A percentile compares a stretch with the other conserved stretches of the same genome.
These are phyloP conservation scores for Pythium volutum DNA, from an alignment of 352 stramenopile genomes.

Conservation along the genomic window DNA sequence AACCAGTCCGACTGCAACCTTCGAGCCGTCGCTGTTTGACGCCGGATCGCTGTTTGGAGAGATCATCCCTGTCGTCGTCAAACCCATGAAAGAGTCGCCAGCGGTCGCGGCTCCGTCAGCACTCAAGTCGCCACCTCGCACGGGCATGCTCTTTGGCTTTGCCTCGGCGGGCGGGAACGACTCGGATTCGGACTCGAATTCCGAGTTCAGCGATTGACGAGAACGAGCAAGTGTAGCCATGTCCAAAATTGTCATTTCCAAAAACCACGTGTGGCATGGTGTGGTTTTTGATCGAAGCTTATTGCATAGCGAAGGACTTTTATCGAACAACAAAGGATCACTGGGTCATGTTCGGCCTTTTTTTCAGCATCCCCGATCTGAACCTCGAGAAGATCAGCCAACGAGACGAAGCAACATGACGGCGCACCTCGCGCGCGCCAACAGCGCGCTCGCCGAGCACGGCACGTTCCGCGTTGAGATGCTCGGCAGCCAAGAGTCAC, in stretches of 20 bases:
- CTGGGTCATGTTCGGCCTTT: background rate
- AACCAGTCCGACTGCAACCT: background rate
- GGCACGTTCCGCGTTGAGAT: constrained; percentile 71
- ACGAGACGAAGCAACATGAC: constrained; percentile 16
- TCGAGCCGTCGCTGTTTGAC: constrained; percentile 18
- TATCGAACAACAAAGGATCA: background rate
- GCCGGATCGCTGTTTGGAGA: constrained; percentile 59
- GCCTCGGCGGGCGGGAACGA: constrained; percentile 35
- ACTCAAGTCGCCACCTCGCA: constrained; percentile 3
- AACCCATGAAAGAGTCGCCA: background rate
- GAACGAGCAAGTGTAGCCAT: constrained; percentile 25
- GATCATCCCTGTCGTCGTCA: constrained; percentile 6
- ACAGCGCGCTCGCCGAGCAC: constrained; percentile 32
- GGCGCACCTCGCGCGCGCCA: constrained; percentile 15
- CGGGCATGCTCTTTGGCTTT: constrained; percentile 56
- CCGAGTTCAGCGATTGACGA: constrained; percentile 44
- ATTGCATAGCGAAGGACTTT: constrained; percentile 1
- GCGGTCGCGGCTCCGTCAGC: background rate
- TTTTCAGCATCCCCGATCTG: background rate
- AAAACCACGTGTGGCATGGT: background rate
- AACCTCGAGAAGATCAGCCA: constrained; percentile 4
- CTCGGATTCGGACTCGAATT: constrained; percentile 54
- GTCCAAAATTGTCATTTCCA: constrained; percentile 2
- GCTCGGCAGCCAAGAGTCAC: constrained; percentile 72
- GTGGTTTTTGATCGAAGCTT: background rate